Conservation (phyloP, 306 rosid species). For the Carpinus fangiana region DNA sequence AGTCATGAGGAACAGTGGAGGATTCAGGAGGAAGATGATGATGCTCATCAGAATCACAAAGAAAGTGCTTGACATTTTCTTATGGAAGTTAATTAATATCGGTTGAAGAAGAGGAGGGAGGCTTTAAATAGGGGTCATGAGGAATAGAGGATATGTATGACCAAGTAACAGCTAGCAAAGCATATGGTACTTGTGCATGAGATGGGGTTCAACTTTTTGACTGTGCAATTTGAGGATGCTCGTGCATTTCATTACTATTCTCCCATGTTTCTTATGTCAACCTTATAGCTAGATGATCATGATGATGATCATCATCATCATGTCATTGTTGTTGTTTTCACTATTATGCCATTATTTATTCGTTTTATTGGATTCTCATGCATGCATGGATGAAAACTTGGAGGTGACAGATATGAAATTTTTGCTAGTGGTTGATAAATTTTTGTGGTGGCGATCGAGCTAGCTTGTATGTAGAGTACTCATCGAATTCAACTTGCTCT, state of each 20-base stretch:
- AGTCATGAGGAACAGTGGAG: constrained; percentile 17
- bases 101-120: constrained; percentile 14
- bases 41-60: constrained; percentile 25
- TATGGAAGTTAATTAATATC: neutral
- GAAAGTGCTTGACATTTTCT: constrained; percentile 26
- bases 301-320: neutral
- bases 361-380: too few relatives aligned
- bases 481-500: too few relatives aligned
- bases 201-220: constrained; percentile 39
- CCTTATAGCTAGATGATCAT: too few relatives aligned
- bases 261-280: neutral
- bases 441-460: too few relatives aligned
- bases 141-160: constrained; percentile 29
- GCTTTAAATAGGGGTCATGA: constrained; percentile 68
- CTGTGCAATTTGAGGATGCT: constrained; percentile 31
- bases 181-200: constrained; percentile 18
- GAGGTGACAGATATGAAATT: too few relatives aligned
- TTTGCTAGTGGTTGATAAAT: too few relatives aligned
- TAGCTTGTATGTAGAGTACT: too few relatives aligned
- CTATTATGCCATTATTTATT: too few relatives aligned
- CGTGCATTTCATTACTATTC: constrained; percentile 48
- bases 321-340: neutral
- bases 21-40: constrained; percentile 30
- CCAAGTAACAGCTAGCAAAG: constrained; percentile 51
- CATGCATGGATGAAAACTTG: too few relatives aligned